Conservation (phyloP, 306 rosid species). For the Glycine tomentella region DNA sequence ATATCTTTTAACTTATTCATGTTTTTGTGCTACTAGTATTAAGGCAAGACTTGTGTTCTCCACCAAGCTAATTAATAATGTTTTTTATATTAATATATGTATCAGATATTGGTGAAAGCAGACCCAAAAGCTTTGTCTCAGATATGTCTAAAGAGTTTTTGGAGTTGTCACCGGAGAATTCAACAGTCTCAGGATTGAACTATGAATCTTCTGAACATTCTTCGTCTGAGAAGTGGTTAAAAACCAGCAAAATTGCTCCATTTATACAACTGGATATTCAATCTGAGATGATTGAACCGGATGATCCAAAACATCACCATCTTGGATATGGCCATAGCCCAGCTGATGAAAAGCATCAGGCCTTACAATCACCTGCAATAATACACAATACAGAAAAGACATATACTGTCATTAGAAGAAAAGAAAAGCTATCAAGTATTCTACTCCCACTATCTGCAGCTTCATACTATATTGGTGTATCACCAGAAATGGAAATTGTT, state of each 20-base stretch:
- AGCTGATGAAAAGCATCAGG: background rate
- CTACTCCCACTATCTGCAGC: slow-evolving; percentile 81
- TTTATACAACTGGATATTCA: slow-evolving; percentile 49
- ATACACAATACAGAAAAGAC: slow-evolving; percentile 49
- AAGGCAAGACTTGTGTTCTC: background rate
- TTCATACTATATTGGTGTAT: slow-evolving; percentile 66
- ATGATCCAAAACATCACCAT: slow-evolving; percentile 35
- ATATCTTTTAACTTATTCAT: no score
- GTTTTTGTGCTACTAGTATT: no score
- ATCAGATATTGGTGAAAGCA: slow-evolving; percentile 51
- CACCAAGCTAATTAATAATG: background rate
- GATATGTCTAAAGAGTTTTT: slow-evolving; percentile 38
- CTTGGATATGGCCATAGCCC: slow-evolving; percentile 12
- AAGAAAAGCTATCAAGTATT: slow-evolving; percentile 55
- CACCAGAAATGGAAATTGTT: slow-evolving; percentile 69
- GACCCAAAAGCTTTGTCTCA: slow-evolving; percentile 18
- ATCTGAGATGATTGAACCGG: slow-evolving; percentile 26
- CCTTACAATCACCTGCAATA: slow-evolving; percentile 22
- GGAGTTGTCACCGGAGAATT: slow-evolving; percentile 46
- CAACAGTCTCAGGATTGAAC: slow-evolving; percentile 41
- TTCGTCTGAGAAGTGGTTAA: slow-evolving; percentile 54
- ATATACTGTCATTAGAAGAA: slow-evolving; percentile 57
- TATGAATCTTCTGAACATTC: slow-evolving; percentile 50
- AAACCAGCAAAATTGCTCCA: slow-evolving; percentile 49
- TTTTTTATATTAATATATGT: slow-evolving; percentile 9